These are phyloP conservation scores for Acanthamoeba lenticulata DNA, from an alignment of 208 protist species.

Conservation along the genomic window DNA sequence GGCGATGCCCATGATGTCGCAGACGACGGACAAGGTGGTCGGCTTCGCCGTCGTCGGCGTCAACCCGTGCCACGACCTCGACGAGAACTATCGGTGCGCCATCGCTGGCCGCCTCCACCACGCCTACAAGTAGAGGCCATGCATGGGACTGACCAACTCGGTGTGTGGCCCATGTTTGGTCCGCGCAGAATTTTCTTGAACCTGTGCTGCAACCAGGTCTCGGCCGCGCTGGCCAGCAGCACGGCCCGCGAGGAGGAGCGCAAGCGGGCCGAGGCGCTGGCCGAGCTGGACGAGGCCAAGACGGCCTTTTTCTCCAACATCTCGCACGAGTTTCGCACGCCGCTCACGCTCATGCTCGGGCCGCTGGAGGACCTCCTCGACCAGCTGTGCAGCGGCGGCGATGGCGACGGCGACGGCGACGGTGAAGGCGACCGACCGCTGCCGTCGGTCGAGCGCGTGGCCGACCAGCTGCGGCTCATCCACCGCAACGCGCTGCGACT, in stretches of 20 bases:
- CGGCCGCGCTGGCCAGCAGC: not conserved
- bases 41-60: not conserved
- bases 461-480: not conserved
- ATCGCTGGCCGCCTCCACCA: no score
- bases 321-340: conserved; percentile 69
- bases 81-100: not conserved
- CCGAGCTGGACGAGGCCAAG: conserved; percentile 69
- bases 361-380: conserved; percentile 51
- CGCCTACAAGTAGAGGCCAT: no score
- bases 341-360: conserved; percentile 69
- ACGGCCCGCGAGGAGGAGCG: not conserved
- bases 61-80: not conserved
- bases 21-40: not conserved
- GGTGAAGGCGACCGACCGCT: not conserved
- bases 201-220: not conserved
- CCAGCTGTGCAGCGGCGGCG: no score
- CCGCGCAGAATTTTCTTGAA: conserved; percentile 1
- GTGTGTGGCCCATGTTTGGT: no score
- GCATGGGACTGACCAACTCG: no score
- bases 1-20: not conserved
- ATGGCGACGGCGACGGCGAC: no score
- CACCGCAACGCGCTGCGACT: conserved; percentile 38
- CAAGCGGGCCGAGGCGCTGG: conserved; percentile 42
- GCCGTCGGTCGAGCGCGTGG: not conserved
- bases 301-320: conserved; percentile 72